Evolutionary conservation across 495 filamentous ascomycete species (phyloP), one percentile per base, ranked within the genome.

Genomic region (Penicillium angulare): DNA sequence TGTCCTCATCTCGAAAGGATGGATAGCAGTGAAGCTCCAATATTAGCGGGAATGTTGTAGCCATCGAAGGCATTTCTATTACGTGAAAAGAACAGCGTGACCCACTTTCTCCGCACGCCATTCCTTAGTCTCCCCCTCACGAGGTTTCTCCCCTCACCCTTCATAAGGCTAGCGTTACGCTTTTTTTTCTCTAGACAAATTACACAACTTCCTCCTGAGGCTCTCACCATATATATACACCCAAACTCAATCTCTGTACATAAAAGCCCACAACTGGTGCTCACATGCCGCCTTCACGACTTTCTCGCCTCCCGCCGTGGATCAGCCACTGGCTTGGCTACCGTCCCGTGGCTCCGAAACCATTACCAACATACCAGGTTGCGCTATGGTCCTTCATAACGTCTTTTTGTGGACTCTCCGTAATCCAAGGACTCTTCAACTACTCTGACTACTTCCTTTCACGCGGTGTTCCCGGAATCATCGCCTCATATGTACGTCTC

Each of bases 251-350:
- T 4, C 7, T 9, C 5, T 39, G 1, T 12, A 18, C 22, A 23
- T 39, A 13, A 17, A 39, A 20, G 0, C 16, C 5, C 10, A 12
- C 12, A 2, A 22, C 1, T 4, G 16, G 5, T 21, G 43, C 16
- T 20, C 38, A 21, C 17, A 50, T 50, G 39, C 10, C 29, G 6
- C 13, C 32, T 21, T 57, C 59, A 2, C 62, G 62, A 9, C 57
- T 72, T 17, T 49, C 63, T 16, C 65, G 65, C 34, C 59, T 72
- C 15, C 68, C 68, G 1, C 41, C 26, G 24, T 65, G 67, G 65
- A 45, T 70, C 13, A 67, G 65, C 49, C 67, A 65, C 54, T 72
- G 68, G 68, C 56, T 72, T 7, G 68, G 68, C 48, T 69, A 72
- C 48, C 68, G 67, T 3, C 15, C 60, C 27, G 60, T 54, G 7